These are phyloP conservation scores for Corinectria fuckeliana DNA, from an alignment of 2,329 filamentous ascomycete species.

Conservation along the genomic window DNA sequence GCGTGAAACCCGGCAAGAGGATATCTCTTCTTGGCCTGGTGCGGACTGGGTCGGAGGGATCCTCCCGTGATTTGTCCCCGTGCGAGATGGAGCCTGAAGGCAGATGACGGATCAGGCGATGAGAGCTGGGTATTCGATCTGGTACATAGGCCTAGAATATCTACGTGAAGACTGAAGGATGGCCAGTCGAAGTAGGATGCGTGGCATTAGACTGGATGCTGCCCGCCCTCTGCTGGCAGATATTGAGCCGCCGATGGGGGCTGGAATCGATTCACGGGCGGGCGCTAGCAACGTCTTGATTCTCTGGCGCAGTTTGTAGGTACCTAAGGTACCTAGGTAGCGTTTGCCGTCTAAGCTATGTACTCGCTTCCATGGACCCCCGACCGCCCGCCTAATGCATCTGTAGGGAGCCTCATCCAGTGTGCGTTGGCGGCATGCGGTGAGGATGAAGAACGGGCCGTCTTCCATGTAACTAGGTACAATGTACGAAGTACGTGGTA, in stretches of 20 bases:
- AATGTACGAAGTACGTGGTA: too few relatives aligned
- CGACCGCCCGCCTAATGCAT: constrained; percentile 1
- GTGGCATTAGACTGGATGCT: too few relatives aligned
- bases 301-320: constrained; percentile 15
- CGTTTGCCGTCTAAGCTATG: constrained; percentile 11
- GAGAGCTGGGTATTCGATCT: background rate
- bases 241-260: background rate
- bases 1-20: constrained; percentile 27
- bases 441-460: background rate
- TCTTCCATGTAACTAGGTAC: too few relatives aligned
- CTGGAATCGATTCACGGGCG: constrained; percentile 5
- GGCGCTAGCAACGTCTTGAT: constrained; percentile 19
- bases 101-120: constrained; percentile 23
- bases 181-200: background rate
- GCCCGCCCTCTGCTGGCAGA: too few relatives aligned
- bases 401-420: background rate
- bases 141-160: too few relatives aligned
- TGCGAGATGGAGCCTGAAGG: constrained; percentile 15
- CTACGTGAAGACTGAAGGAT: background rate
- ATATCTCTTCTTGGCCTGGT: constrained; percentile 26
- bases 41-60: constrained; percentile 25
- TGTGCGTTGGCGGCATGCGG: background rate
- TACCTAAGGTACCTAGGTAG: too few relatives aligned
- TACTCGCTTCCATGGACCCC: constrained; percentile 7
- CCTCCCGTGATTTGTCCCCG: constrained; percentile 14